Evolutionary conservation across 805 yeast genomes (phyloP).

Genomic region (Lipomyces chichibuensis): DNA sequence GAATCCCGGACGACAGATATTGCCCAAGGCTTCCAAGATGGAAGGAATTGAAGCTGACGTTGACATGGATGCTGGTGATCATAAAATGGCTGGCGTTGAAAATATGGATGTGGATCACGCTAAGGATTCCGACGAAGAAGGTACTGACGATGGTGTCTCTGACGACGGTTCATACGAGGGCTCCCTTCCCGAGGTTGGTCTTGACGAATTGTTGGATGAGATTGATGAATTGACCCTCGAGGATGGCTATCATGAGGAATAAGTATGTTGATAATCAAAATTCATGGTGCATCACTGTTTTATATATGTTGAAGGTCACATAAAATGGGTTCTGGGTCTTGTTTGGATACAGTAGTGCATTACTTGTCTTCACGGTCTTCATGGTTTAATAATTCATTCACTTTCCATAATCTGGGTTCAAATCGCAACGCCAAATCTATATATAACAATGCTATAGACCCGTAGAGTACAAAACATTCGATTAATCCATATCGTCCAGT

Average conservation of each 20-base stretch:
- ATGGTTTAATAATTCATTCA: background rate
- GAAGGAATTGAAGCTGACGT: conserved; percentile 19
- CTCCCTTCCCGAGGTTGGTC: conserved; percentile 69
- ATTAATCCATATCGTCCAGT: background rate
- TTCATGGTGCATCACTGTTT: background rate
- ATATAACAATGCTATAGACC: background rate
- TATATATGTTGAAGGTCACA: background rate
- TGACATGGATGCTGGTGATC: conserved; percentile 31
- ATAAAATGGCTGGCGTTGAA: conserved; percentile 9
- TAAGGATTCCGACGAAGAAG: conserved; percentile 4
- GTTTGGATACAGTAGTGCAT: background rate
- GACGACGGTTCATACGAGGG: conserved; percentile 37
- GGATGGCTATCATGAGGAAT: conserved; percentile 43
- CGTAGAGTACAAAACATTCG: background rate
- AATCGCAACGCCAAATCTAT: background rate
- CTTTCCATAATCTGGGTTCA: background rate
- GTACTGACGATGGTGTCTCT: conserved; percentile 22
- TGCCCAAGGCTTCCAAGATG: conserved; percentile 14
- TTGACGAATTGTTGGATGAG: conserved; percentile 93
- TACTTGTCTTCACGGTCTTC: background rate
- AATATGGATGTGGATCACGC: conserved; percentile 2
- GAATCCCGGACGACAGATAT: conserved; percentile 23
- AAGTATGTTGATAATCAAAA: background rate
- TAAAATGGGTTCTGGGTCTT: background rate
- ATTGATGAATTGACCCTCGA: conserved; percentile 90